Base-by-base conservation (phyloP, 2,329 filamentous ascomycete genomes). In the Colletotrichum kahawae region DNA sequence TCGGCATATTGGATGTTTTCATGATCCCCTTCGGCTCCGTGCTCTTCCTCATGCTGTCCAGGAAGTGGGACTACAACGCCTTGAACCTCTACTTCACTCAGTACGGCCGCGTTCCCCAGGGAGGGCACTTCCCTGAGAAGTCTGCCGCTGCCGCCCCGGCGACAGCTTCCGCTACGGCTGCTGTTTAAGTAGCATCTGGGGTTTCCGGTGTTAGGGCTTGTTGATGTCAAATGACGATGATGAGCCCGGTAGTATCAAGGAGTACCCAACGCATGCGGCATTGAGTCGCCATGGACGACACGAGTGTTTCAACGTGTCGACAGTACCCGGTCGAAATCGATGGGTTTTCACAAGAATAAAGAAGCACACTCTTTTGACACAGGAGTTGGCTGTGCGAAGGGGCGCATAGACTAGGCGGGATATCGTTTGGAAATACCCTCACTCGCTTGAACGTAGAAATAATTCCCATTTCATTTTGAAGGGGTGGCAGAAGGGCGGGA, bases 81-180 rank as follows among this genome's bases (percentile, higher is more conserved):
- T 81, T 91, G 74, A 89, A 89, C 81, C 79, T 91, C 54, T 84
- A 86, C 73, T 91, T 91, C 77, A 91, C 88, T 27, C 89, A 90
- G 80, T 89, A 90, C 78, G 89, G 89, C 67, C 87, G 88, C 21
- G 87, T 90, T 27, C 78, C 80, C n/a, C 79, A 84, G n/a, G 78
- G 78, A 10, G 85, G 85, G n/a, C 80, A 82, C 59, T 88, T 84
- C 81, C 87, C 87, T 62, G 88, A 89, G 82, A 89, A 90, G 83
- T 76, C 79, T 51, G 72, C 79, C 1, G 68, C 65, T 67, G 14
- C 82, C 7, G 76, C 80, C 33, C 75, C 80, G 24, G 76, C 79
- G 9, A 59, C 78, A 5, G 74, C 78, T 7, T 76, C 80, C n/a
- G 79, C 78, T 8, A 33, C 57, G 1, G 36, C 31, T 4, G 36